phyloP scores from a whole-genome alignment of 306 rosid species.

The Psophocarpus tetragonolobus region DNA sequence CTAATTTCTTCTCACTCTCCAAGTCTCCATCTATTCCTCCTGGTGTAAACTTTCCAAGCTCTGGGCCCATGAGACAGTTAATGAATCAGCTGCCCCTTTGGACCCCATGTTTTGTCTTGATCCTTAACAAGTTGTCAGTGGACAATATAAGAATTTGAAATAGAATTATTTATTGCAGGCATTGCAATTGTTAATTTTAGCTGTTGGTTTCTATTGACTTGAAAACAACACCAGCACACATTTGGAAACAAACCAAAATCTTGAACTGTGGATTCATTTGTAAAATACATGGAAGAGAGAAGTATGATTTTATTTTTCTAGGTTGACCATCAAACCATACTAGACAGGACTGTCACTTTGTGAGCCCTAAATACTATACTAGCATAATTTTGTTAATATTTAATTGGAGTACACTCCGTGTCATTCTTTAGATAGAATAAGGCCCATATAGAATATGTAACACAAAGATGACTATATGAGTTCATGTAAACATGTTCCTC shows the following conservation, averaged over 20 bases:
- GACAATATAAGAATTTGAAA: constrained; percentile 9
- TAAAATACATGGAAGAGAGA: background rate
- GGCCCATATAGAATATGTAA: background rate
- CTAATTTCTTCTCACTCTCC: background rate
- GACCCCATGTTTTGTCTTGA: background rate
- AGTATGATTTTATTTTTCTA: background rate
- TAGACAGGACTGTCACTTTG: background rate
- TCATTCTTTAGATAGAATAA: constrained; percentile 11
- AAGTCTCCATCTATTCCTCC: background rate
- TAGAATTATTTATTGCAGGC: background rate
- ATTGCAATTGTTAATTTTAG: background rate
- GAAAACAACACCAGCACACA: constrained; percentile 1
- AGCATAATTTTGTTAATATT: background rate
- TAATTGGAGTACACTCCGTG: background rate
- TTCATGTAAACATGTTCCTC: background rate
- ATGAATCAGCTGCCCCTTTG: background rate
- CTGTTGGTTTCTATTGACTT: constrained; percentile 1
- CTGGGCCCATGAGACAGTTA: background rate
- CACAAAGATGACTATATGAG: background rate
- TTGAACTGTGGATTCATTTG: constrained; percentile 9
- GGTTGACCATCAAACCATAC: constrained; percentile 24
- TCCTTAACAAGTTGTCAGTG: background rate
- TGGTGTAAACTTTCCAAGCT: background rate
- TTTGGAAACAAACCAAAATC: constrained; percentile 5
- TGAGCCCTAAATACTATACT: constrained; percentile 13